Conservation (phyloP, 139 green algal species). For the Coccomyxa sp. region DNA sequence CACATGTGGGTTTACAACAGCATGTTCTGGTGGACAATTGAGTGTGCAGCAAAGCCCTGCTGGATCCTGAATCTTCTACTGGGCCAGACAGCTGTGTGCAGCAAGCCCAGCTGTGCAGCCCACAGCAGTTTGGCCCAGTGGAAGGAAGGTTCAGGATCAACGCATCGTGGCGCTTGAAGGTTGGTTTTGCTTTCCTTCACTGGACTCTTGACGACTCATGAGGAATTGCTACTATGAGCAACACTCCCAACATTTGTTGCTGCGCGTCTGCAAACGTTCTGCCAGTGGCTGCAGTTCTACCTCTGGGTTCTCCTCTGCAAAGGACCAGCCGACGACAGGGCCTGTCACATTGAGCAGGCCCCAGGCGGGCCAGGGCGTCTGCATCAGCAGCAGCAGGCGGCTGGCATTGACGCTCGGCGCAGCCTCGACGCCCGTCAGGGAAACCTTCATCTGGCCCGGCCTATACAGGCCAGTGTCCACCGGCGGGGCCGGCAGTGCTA, state of each 20-base stretch:
- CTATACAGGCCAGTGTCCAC: background rate
- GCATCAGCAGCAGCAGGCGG: background rate
- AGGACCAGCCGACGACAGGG: background rate
- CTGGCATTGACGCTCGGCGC: background rate
- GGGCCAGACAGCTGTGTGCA: constrained; percentile 5
- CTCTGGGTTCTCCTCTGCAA: background rate
- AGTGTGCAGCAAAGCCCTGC: background rate
- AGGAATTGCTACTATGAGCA: too few species aligned
- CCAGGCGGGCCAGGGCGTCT: background rate
- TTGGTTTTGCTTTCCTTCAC: too few species aligned
- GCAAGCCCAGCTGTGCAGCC: too few species aligned
- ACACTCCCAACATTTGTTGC: too few species aligned
- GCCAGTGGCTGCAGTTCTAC: background rate
- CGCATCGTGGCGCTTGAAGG: too few species aligned
- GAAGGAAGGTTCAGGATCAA: too few species aligned
- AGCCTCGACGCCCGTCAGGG: background rate
- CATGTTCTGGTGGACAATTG: background rate
- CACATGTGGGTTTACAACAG: background rate
- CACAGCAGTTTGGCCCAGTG: too few species aligned
- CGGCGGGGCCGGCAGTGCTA: background rate
- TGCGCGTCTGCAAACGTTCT: too few species aligned
- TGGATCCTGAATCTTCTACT: constrained; percentile 17
- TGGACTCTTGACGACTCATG: too few species aligned
- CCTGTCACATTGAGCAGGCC: background rate
- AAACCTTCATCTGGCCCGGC: background rate